These are phyloP conservation scores for Fusarium buharicum DNA, from an alignment of 2,329 filamentous ascomycete species.

Conservation along the genomic window DNA sequence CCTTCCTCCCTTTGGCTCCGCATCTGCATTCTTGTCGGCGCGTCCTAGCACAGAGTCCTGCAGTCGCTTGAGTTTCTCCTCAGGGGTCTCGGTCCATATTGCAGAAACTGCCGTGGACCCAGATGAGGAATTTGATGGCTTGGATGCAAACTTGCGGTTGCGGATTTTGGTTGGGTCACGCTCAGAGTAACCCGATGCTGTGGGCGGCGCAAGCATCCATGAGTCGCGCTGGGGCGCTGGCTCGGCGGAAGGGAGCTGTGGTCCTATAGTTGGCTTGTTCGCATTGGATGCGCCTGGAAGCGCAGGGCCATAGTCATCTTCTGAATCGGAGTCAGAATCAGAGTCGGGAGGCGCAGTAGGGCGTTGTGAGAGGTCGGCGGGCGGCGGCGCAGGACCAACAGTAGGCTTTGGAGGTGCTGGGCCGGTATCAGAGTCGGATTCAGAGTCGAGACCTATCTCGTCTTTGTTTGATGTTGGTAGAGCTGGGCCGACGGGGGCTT, in stretches of 20 bases:
- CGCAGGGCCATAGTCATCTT: constrained; percentile 69
- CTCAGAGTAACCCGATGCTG: constrained; percentile 64
- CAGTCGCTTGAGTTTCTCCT: constrained; percentile 83
- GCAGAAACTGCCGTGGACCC: constrained; percentile 62
- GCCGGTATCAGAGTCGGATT: constrained; percentile 51
- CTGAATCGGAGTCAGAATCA: constrained; percentile 57
- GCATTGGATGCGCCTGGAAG: constrained; percentile 62
- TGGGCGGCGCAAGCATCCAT: constrained; percentile 82
- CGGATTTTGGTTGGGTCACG: constrained; percentile 86
- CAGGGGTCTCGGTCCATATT: constrained; percentile 92
- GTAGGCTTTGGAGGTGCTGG: constrained; percentile 51
- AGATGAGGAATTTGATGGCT: constrained; percentile 53
- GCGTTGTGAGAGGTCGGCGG: constrained; percentile 43
- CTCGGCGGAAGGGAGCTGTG: constrained; percentile 50
- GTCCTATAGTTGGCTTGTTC: constrained; percentile 58
- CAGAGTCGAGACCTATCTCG: constrained; percentile 56
- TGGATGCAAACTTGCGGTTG: constrained; percentile 83
- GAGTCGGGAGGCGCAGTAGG: constrained; percentile 50
- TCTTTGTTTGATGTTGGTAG: constrained; percentile 49
- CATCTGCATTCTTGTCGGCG: constrained; percentile 53
- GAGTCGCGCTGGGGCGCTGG: constrained; percentile 76
- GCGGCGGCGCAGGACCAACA: constrained; percentile 50
- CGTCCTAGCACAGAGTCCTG: constrained; percentile 86
- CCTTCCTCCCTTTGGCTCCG: constrained; percentile 53
- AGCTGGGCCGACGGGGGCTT: constrained; percentile 39